Percentiles rank a stretch among this genome's conserved stretches.
These are phyloP conservation scores for Ogataea philodendri DNA, from an alignment of 805 yeast species.

Conservation along the genomic window DNA sequence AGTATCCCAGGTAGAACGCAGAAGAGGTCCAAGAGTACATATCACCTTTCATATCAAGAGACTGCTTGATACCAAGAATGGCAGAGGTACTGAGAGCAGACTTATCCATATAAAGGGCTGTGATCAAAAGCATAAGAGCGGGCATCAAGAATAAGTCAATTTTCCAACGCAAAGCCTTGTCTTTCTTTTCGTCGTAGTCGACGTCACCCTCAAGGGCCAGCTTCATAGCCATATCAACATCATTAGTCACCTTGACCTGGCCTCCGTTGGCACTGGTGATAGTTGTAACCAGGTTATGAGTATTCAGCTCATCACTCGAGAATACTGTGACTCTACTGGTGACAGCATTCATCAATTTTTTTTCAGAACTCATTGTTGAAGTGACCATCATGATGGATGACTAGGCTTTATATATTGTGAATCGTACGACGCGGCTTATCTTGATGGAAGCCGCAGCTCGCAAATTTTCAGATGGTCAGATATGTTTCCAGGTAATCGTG, in stretches of 20 bases:
- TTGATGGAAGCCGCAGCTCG: not conserved
- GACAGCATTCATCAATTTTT: constrained; percentile 1
- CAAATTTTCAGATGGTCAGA: not conserved
- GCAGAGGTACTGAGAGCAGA: constrained; percentile 24
- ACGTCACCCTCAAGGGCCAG: constrained; percentile 19
- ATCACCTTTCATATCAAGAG: constrained; percentile 35
- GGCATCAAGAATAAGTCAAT: constrained; percentile 40
- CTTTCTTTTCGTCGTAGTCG: constrained; percentile 2
- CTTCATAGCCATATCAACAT: constrained; percentile 38
- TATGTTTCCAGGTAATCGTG: not conserved
- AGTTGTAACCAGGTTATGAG: constrained; percentile 1
- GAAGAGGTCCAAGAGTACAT: constrained; percentile 44
- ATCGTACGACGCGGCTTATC: constrained; percentile 1
- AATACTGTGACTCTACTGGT: constrained; percentile 2
- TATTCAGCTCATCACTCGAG: constrained; percentile 1
- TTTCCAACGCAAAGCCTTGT: constrained; percentile 34
- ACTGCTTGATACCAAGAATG: constrained; percentile 35
- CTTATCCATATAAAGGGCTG: constrained; percentile 42
- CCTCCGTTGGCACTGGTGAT: constrained; percentile 2
- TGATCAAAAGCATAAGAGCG: constrained; percentile 31
- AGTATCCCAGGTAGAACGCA: constrained; percentile 45
- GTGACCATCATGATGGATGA: not conserved
- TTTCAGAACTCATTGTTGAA: constrained; percentile 1
- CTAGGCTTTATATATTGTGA: not conserved
- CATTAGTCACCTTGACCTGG: constrained; percentile 14